Percentiles rank a stretch among this genome's conserved stretches.
These are phyloP conservation scores for Dactylellina haptotyla DNA, from an alignment of 2,329 filamentous ascomycete genomes.

Conservation along the genomic window DNA sequence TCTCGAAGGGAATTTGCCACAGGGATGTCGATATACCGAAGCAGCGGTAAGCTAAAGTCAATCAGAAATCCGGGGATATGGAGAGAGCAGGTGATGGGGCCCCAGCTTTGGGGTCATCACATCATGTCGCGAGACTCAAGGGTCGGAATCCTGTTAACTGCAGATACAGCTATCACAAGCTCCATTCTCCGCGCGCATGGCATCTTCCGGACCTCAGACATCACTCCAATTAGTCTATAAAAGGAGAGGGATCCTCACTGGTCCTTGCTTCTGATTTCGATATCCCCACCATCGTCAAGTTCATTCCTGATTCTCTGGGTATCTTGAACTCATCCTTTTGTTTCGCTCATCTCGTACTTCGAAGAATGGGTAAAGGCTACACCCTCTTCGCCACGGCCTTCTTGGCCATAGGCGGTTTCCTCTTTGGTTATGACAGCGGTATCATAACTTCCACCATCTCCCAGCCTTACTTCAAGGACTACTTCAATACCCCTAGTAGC, in stretches of 20 bases:
- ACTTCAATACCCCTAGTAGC: conserved; percentile 67
- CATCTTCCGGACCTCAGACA: background rate
- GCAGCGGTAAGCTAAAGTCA: conserved; percentile 19
- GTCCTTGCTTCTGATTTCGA: background rate
- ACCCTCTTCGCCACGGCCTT: conserved; percentile 27
- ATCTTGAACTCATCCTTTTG: conserved; percentile 1
- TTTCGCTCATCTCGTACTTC: background rate
- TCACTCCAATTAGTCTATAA: conserved; percentile 15
- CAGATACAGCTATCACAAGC: no score
- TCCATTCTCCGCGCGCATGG: background rate
- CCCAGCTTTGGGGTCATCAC: conserved; percentile 28
- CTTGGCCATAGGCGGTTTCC: conserved; percentile 34
- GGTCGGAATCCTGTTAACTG: no score
- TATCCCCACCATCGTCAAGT: background rate
- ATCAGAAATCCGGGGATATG: conserved; percentile 11
- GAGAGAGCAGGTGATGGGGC: conserved; percentile 8
- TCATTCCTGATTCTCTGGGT: background rate
- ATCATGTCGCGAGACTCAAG: no score
- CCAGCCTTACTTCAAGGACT: conserved; percentile 68
- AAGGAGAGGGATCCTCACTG: background rate
- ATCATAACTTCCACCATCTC: conserved; percentile 67
- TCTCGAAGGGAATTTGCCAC: conserved; percentile 12
- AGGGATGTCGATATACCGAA: conserved; percentile 4
- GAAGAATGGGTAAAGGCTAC: conserved; percentile 29
- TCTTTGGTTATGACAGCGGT: conserved; percentile 65